phyloP scores from a whole-genome alignment of 345 rosid species.

The Euphorbia tirucalli region DNA sequence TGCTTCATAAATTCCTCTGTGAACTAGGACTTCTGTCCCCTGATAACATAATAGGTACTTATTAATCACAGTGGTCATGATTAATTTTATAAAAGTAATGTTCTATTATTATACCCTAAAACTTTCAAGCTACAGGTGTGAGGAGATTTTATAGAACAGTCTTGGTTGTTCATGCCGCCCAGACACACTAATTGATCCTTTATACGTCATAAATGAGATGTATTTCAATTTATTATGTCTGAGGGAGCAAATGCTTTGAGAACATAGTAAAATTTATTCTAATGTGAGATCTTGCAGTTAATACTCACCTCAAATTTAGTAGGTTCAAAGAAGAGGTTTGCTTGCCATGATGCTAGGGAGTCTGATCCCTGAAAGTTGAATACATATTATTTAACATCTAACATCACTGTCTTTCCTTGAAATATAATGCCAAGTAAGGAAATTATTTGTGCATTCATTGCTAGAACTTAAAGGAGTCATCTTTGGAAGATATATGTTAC shows the following conservation, averaged over 20 bases:
- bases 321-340: slow-evolving; percentile 90
- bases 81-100: background rate
- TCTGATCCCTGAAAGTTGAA: slow-evolving; percentile 69
- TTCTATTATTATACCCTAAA: too few relatives aligned
- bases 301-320: slow-evolving; percentile 69
- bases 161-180: too few relatives aligned
- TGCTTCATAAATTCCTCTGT: slow-evolving; percentile 92
- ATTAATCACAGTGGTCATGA: background rate
- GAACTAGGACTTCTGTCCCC: slow-evolving; percentile 80
- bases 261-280: too few relatives aligned
- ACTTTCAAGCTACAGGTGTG: too few relatives aligned
- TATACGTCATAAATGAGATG: too few relatives aligned
- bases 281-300: background rate
- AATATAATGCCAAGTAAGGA: background rate
- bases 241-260: too few relatives aligned
- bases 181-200: too few relatives aligned
- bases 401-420: background rate
- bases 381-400: background rate
- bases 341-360: slow-evolving; percentile 86
- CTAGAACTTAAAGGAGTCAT: slow-evolving; percentile 1
- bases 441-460: background rate
- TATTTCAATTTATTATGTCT: too few relatives aligned
- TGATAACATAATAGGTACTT: slow-evolving; percentile 17
- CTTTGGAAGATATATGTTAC: background rate
- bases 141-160: too few relatives aligned